Base-by-base conservation (phyloP, 208 protist genomes). In the Naegleria gruberi region DNA sequence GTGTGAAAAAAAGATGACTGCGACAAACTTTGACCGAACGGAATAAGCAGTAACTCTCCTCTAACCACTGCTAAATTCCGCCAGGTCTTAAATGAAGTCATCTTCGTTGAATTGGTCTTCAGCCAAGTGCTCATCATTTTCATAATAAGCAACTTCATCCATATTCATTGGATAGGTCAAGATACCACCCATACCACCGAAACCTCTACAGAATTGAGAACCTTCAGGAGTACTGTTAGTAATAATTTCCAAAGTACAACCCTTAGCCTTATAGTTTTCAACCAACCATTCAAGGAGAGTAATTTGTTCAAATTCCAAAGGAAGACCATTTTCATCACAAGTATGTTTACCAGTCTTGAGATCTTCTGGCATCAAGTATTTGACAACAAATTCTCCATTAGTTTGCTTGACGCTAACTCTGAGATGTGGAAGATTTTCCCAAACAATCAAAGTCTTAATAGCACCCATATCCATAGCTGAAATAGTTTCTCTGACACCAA, bases 211-310 rank as follows among this genome's bases (percentile, higher is more conserved):
- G 90, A 99, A 99, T 93, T 99, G 98, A 45, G 97, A 96, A 81
- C 98, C 98, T 92, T 99, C 98, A 92, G 98, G 97, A 51, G 97
- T 98, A 74, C 93, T 97, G 92, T 98, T 95, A 77, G 95, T 98
- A 43, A 98, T 94, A 82, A 98, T 96, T 94, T 98, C 97, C 43
- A 98, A 94, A n/a, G 92, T 95, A 94, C 95, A 97, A 82, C 99
- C 98, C 89, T 99, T 99, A 57, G 97, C 97, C 77, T 97, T 97
- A 94, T 99, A 99, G 93, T 99, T 99, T 43, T 98, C 92, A 15
- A 99, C 96, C 40, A 99, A 93, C 98, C 98, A 99, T 92, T 99
- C 99, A 30, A 99, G 94, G 65, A 99, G 95, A 91, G 95, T 92
- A 82, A 98, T 94, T 77, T 90, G 90, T 46, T 96, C 95, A 57